These are phyloP conservation scores for Ascodesmis nigricans DNA, from an alignment of 495 filamentous ascomycete species.

Conservation along the genomic window DNA sequence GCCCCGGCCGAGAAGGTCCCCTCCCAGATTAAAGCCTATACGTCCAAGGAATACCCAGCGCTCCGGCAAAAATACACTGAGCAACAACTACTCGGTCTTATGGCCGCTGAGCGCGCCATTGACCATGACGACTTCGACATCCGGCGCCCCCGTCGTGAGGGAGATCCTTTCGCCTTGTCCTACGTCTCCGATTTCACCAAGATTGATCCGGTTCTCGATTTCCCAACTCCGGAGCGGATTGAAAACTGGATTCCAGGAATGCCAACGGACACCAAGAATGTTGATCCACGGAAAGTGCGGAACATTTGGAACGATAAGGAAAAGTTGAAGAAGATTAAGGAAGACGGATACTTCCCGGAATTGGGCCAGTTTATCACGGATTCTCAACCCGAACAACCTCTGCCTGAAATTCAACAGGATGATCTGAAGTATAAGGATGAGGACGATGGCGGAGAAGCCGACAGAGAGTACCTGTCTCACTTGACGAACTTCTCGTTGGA, in stretches of 20 bases:
- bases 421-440: constrained; percentile 11
- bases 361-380: too few relatives aligned
- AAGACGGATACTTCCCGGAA: too few relatives aligned
- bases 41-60: constrained; percentile 38
- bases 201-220: constrained; percentile 55
- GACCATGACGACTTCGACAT: constrained; percentile 48
- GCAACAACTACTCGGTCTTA: constrained; percentile 61
- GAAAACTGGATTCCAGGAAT: background rate
- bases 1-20: constrained; percentile 12
- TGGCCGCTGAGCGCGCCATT: constrained; percentile 68
- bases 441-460: constrained; percentile 28
- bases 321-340: constrained; percentile 12
- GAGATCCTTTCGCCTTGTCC: constrained; percentile 44
- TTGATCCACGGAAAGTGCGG: too few relatives aligned
- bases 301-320: too few relatives aligned
- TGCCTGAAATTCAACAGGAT: constrained; percentile 21
- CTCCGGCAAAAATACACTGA: constrained; percentile 50
- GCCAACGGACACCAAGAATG: too few relatives aligned
- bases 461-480: constrained; percentile 18
- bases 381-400: constrained; percentile 20
- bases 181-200: constrained; percentile 76
- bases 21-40: constrained; percentile 32
- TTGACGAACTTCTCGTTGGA: constrained; percentile 41
- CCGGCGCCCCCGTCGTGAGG: constrained; percentile 41
- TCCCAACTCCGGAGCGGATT: constrained; percentile 27